Evolutionary conservation across 1,284 basidiomycete species (phyloP), one percentile per base, ranked within the genome.

Genomic region (Boletus semigastroideus): DNA sequence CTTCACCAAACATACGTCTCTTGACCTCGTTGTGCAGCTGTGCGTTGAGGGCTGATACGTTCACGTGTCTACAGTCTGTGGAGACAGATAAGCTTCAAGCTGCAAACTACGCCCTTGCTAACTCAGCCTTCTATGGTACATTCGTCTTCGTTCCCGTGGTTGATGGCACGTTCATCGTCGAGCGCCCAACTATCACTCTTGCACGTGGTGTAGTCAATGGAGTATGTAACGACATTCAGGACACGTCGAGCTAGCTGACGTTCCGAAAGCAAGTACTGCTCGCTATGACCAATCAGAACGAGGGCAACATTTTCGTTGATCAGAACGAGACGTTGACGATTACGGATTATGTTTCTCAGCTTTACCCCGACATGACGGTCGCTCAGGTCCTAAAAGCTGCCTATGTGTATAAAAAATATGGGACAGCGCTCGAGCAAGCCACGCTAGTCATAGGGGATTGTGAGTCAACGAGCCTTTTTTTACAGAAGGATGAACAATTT

Each of bases 81-180:
- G 59, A 67, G 13, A 60, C 50, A 28, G 31, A 46, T 3, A 49
- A 38, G 0, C 58, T 73, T 10, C 48, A 61, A 37, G 33, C 47
- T 4, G 55, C 44, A 16, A 68, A 69, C 53, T 17, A 44, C 3
- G 31, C 48, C 4, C 39, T 71, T 13, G 51, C 42, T 13, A 1
- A 0, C 3, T 49, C 60, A 28, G 55, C 25, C 25, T 69, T 72
- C 55, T 63, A 49, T 47, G 71, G 65, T 0, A 70, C 63, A 9
- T 66, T 41, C 31, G 40, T 46, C 7, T 63, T 67, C 19, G 58
- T 65, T 31, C 71, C 71, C 0, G 70, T 72, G 13, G 61, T 73
- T 12, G 71, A 73, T 44, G 71, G 67, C 1, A 59, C 57, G 5
- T 68, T 71, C 48, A 70, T 72, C 33, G 45, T 62, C 9, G 69